Conservation (phyloP, 2,329 filamentous ascomycete species). For the Colletotrichum spinosum region DNA sequence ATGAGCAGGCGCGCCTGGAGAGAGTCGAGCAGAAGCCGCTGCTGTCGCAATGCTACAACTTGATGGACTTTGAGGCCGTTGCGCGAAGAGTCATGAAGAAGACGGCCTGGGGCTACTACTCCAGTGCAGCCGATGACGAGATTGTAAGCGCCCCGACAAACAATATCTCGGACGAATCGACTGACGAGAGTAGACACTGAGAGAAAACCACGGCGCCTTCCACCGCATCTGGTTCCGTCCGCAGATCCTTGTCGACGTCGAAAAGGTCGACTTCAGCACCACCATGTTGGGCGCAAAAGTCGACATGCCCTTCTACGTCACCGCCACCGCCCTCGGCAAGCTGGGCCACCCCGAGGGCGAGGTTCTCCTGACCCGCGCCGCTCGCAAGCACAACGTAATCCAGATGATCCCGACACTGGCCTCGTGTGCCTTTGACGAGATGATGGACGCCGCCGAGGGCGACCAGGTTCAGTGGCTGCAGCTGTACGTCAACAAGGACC, state of each 20-base stretch:
- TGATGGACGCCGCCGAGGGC: conserved; percentile 83
- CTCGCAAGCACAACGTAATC: conserved; percentile 87
- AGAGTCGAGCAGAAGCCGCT: conserved; percentile 81
- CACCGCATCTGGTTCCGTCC: conserved; percentile 98
- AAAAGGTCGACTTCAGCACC: conserved; percentile 85
- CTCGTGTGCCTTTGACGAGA: conserved; percentile 97
- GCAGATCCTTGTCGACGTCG: conserved; percentile 88
- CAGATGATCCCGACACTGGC: conserved; percentile 99
- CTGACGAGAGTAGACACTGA: conserved; percentile 75
- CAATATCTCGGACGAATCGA: neutral
- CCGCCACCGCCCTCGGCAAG: conserved; percentile 94
- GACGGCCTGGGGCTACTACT: conserved; percentile 98
- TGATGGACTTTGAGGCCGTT: conserved; percentile 96
- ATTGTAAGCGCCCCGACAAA: conserved; percentile 69
- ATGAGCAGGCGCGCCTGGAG: conserved; percentile 75
- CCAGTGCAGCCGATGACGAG: conserved; percentile 89
- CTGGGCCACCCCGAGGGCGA: conserved; percentile 95
- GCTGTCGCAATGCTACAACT: conserved; percentile 89
- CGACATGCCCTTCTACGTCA: conserved; percentile 93
- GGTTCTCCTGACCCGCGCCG: conserved; percentile 87
- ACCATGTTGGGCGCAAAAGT: conserved; percentile 93
- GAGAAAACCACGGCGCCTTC: conserved; percentile 95
- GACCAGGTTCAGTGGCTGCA: conserved; percentile 96
- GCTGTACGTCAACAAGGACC: conserved; percentile 97
- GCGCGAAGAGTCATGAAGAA: conserved; percentile 94